These are phyloP conservation scores for Penicillium nucicola DNA, from an alignment of 495 filamentous ascomycete genomes.

Conservation along the genomic window DNA sequence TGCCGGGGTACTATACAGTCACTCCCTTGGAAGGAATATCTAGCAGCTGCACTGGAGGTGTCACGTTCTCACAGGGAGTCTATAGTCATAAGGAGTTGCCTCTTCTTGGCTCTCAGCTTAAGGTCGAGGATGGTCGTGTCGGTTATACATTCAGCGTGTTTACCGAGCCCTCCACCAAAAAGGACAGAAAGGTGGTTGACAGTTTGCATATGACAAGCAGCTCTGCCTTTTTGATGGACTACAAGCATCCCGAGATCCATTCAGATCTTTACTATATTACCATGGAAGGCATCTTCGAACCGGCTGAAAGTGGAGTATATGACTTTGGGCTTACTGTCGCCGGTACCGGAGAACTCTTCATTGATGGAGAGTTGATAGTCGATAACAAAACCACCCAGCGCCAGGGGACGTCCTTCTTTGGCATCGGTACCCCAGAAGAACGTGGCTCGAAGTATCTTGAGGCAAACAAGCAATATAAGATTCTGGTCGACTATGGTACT, in stretches of 20 bases:
- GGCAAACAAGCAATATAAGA: constrained; percentile 51
- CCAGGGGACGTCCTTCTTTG: constrained; percentile 55
- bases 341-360: constrained; percentile 63
- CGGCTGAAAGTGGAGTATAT: constrained; percentile 59
- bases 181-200: constrained; percentile 44
- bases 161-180: constrained; percentile 44
- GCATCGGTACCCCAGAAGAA: constrained; percentile 55
- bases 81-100: constrained; percentile 57
- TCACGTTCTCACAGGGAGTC: constrained; percentile 43
- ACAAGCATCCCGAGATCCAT: constrained; percentile 49
- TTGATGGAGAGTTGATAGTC: constrained; percentile 65
- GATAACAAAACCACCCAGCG: constrained; percentile 57
- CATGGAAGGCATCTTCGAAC: constrained; percentile 52
- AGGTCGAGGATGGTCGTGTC: constrained; percentile 36
- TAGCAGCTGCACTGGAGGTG: constrained; percentile 37
- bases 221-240: constrained; percentile 56
- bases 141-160: constrained; percentile 56
- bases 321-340: constrained; percentile 70
- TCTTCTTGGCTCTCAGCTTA: constrained; percentile 43
- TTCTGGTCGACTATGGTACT: constrained; percentile 57
- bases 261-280: constrained; percentile 50
- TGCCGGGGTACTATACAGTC: constrained; percentile 70
- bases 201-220: constrained; percentile 47
- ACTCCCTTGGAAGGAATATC: constrained; percentile 61
- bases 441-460: constrained; percentile 47